phyloP scores from a whole-genome alignment of 352 stramenopile species.

The Pythium inflatum region DNA sequence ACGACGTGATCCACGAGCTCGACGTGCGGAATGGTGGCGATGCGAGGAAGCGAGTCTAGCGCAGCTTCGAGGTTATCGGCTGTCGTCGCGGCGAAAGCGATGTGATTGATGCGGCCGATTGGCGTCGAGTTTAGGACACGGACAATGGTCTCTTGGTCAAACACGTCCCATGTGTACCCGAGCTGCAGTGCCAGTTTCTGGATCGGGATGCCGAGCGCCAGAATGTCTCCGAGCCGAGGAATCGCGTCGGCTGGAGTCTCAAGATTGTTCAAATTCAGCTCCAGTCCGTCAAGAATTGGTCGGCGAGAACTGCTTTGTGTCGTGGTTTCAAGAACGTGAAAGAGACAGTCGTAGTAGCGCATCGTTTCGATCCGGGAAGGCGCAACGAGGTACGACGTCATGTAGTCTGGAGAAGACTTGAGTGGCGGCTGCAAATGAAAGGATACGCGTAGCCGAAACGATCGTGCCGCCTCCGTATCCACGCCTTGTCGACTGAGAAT shows the following conservation, averaged over 20 bases:
- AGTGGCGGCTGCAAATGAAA: conserved; percentile 1
- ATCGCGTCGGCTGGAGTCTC: conserved; percentile 2
- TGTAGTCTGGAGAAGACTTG: background rate
- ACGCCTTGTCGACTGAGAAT: background rate
- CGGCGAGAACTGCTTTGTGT: too few species aligned
- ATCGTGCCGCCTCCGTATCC: too few species aligned
- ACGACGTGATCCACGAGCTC: background rate
- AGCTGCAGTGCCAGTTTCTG: background rate
- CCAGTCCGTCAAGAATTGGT: background rate
- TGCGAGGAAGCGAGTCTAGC: background rate
- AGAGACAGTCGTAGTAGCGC: background rate
- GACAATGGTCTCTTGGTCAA: conserved; percentile 1
- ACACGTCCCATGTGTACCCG: conserved; percentile 8
- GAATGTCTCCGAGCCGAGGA: background rate
- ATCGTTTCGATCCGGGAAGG: background rate
- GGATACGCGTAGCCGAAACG: background rate
- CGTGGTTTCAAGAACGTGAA: background rate
- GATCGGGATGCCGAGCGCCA: background rate
- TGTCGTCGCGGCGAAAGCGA: background rate
- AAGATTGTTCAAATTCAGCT: background rate
- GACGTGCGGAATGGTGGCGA: background rate
- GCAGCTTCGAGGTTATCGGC: conserved; percentile 1
- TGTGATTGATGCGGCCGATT: background rate
- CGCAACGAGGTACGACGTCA: background rate
- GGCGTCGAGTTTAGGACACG: background rate